Evolutionary conservation across 2,329 filamentous ascomycete genomes (phyloP).

Genomic region (Rhynchosporium secalis): DNA sequence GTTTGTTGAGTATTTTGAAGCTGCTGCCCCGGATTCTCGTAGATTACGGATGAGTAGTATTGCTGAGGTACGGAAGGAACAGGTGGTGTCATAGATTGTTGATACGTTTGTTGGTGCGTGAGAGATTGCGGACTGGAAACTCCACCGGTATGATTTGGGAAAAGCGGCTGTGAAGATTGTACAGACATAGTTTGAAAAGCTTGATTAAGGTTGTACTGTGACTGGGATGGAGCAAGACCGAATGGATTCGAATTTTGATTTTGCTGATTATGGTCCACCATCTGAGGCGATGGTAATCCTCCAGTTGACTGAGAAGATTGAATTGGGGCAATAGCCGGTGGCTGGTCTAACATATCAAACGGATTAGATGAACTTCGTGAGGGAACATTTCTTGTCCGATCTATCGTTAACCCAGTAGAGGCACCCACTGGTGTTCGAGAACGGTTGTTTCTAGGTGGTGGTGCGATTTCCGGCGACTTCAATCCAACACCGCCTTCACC

Average conservation of each 20-base stretch:
- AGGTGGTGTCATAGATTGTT: constrained; percentile 40
- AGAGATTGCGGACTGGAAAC: constrained; percentile 45
- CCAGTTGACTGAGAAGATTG: constrained; percentile 67
- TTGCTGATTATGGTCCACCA: constrained; percentile 33
- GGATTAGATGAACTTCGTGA: constrained; percentile 59
- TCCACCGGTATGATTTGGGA: constrained; percentile 75
- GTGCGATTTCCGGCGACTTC: constrained; percentile 22
- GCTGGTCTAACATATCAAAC: constrained; percentile 56
- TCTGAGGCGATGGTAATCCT: constrained; percentile 56
- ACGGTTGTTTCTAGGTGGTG: constrained; percentile 38
- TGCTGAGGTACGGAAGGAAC: constrained; percentile 39
- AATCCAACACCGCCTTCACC: constrained; percentile 63
- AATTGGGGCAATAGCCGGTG: constrained; percentile 51
- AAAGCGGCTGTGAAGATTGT: constrained; percentile 59
- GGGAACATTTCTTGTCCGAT: constrained; percentile 27
- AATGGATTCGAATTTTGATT: constrained; percentile 65
- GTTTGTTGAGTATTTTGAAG: constrained; percentile 16
- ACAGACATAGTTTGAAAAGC: constrained; percentile 77
- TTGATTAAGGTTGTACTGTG: constrained; percentile 50
- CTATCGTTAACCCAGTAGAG: constrained; percentile 37
- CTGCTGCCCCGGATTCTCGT: constrained; percentile 34
- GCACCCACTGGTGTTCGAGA: constrained; percentile 55
- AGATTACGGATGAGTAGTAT: constrained; percentile 36
- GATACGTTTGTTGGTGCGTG: constrained; percentile 41
- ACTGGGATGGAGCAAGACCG: constrained; percentile 47